Base-by-base conservation (phyloP, 2,329 filamentous ascomycete genomes). In the Fusarium robinianum region DNA sequence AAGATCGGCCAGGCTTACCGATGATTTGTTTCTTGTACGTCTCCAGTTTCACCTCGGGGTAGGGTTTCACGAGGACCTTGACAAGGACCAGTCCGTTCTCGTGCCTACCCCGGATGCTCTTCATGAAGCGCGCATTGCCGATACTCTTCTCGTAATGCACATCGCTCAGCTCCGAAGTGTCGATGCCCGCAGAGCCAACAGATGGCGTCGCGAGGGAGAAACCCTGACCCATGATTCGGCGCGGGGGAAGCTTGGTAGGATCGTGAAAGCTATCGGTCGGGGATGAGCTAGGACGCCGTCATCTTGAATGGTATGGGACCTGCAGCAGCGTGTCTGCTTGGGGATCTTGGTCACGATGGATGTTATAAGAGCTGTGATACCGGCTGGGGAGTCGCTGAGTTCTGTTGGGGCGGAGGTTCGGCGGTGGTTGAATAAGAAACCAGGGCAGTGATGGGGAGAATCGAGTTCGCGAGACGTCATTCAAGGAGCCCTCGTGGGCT, bases 51-150 rank as follows among this genome's bases (percentile, higher is more conserved):
- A 96, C 86, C 53, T 84, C 83, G 17, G 86, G 79, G 65, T 90
- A 95, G 3, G 91, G 90, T 70, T 99, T 99, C 68, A 95, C 88
- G 44, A 96, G 86, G 19, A 96, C 87, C 72, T 97, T 97, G 64
- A 95, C 90, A 42, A 97, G 84, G 12, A 95, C 91, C 26, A 96
- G 77, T 41, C 94, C 92, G 74, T 96, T 88, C 61, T 87, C 87
- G 66, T 95, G 89, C 35, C 90, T 81, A 16, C 92, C 94, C 55
- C 92, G 84, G 54, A 97, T 91, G 53, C 89, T 94, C 71, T 97
- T 96, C 85, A 99, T 94, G 63, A 99, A 96, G 24, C 94, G 84
- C 16, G 90, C 90, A 56, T 87, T 90, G 33, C 92, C 92, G 63
- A 99, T 82, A 23, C 90, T 90, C 70, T 87, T 90, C 71, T 99